These are phyloP conservation scores for Gnaphalium uliginosum DNA, from an alignment of 129 eudicot genomes.

Conservation along the genomic window DNA sequence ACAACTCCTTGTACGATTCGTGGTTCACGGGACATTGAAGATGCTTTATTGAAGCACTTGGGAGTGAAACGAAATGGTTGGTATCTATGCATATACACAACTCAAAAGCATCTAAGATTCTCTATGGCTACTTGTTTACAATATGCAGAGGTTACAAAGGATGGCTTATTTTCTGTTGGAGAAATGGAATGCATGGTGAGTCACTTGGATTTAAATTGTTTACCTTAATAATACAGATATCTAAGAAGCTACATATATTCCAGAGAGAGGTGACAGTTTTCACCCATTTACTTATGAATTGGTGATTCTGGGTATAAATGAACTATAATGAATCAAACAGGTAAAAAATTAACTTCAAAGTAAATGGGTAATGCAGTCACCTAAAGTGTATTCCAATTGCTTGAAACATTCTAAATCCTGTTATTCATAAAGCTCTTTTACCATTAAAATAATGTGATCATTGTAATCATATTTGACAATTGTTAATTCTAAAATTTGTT, in stretches of 20 bases:
- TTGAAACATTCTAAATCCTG: background rate
- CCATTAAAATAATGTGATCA: no score
- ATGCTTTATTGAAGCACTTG: constrained; percentile 78
- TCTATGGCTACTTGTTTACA: constrained; percentile 14
- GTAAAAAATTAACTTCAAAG: background rate
- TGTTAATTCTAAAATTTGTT: no score
- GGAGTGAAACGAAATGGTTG: constrained; percentile 97
- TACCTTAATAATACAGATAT: background rate
- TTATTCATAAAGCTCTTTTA: no score
- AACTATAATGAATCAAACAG: no score
- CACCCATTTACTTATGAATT: background rate
- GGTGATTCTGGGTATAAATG: background rate
- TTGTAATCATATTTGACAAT: background rate
- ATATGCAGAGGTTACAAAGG: constrained; percentile 89
- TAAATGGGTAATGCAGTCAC: background rate
- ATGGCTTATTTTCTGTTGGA: constrained; percentile 99
- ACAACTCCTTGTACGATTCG: constrained; percentile 99
- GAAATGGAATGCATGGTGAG: constrained; percentile 99
- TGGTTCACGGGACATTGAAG: constrained; percentile 95
- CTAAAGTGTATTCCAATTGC: background rate
- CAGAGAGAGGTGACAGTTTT: background rate
- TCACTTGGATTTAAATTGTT: background rate
- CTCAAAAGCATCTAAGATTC: constrained; percentile 3
- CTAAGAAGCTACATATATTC: background rate
- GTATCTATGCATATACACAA: constrained; percentile 16